Conservation (phyloP, 2,329 filamentous ascomycete genomes). For the Davidsoniella eucalypti region DNA sequence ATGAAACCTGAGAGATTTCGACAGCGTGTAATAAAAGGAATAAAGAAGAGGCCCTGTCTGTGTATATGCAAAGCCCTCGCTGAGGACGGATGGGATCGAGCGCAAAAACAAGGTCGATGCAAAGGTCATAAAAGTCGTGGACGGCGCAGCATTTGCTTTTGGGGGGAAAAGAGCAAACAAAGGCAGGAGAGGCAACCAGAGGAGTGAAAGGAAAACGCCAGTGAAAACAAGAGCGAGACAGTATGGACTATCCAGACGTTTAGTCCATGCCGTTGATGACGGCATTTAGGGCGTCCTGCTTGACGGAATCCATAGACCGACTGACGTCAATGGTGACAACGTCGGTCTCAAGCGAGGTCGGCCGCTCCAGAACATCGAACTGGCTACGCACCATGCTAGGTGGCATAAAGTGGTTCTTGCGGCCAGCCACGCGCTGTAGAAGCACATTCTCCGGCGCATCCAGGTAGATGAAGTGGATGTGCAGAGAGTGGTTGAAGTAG, state of each 20-base stretch:
- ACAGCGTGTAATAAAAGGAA: too few relatives aligned
- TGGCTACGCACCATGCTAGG: constrained; percentile 90
- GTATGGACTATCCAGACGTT: not conserved
- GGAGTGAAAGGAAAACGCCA: not conserved
- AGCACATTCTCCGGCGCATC: constrained; percentile 61
- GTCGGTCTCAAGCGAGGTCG: constrained; percentile 52
- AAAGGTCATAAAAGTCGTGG: constrained; percentile 3
- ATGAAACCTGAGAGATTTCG: too few relatives aligned
- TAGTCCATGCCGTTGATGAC: constrained; percentile 35
- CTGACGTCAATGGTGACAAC: constrained; percentile 57
- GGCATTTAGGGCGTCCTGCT: constrained; percentile 39
- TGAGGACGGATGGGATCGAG: too few relatives aligned
- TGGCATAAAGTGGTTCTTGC: constrained; percentile 89
- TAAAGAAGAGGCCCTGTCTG: too few relatives aligned
- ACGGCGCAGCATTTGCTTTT: too few relatives aligned
- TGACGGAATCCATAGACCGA: constrained; percentile 39
- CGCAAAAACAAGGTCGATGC: not conserved
- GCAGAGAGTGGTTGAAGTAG: constrained; percentile 56
- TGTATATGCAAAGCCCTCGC: not conserved
- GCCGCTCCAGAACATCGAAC: constrained; percentile 73
- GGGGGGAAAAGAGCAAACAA: not conserved
- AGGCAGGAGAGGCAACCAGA: not conserved
- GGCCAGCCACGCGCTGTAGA: constrained; percentile 53
- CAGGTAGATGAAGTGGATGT: constrained; percentile 86
- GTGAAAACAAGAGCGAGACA: not conserved